phyloP scores from a whole-genome alignment of 2,329 filamentous ascomycete species.

The Bipolaris oryzae region DNA sequence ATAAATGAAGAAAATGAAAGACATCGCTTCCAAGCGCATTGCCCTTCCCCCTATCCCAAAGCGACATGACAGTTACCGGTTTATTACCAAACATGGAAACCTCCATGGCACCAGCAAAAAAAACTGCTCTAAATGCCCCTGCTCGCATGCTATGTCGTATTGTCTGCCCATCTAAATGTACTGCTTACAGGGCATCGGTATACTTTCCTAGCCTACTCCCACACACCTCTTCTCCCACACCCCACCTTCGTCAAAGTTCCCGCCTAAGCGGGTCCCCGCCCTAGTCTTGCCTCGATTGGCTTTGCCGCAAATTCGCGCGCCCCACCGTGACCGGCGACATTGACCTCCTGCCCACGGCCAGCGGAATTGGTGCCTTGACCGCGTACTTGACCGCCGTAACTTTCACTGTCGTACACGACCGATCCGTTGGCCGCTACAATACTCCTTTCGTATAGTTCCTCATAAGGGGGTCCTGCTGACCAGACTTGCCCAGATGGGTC shows the following conservation, averaged over 20 bases:
- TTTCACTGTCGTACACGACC: conserved; percentile 57
- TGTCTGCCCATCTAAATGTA: conserved; percentile 12
- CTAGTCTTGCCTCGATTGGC: conserved; percentile 35
- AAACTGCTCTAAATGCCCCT: neutral
- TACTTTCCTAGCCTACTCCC: conserved; percentile 1
- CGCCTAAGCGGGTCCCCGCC: conserved; percentile 33
- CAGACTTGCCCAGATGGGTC: neutral
- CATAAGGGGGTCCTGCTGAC: neutral
- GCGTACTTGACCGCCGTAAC: conserved; percentile 22
- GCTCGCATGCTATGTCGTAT: conserved; percentile 13
- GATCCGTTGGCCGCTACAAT: conserved; percentile 63
- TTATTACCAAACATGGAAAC: neutral
- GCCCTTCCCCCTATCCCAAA: neutral
- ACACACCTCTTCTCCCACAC: conserved; percentile 5
- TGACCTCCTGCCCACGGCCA: conserved; percentile 4
- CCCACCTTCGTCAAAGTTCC: conserved; percentile 6
- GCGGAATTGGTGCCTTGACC: conserved; percentile 15
- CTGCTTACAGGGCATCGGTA: conserved; percentile 18
- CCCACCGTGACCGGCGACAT: conserved; percentile 8
- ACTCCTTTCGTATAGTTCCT: conserved; percentile 63
- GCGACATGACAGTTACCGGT: neutral
- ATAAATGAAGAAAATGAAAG: neutral
- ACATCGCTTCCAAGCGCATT: neutral
- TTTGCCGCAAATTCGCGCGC: conserved; percentile 30
- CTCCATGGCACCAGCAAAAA: neutral